Evolutionary conservation across 768 basidiomycete genomes (phyloP).

Genomic region (Pisolithus albus): DNA sequence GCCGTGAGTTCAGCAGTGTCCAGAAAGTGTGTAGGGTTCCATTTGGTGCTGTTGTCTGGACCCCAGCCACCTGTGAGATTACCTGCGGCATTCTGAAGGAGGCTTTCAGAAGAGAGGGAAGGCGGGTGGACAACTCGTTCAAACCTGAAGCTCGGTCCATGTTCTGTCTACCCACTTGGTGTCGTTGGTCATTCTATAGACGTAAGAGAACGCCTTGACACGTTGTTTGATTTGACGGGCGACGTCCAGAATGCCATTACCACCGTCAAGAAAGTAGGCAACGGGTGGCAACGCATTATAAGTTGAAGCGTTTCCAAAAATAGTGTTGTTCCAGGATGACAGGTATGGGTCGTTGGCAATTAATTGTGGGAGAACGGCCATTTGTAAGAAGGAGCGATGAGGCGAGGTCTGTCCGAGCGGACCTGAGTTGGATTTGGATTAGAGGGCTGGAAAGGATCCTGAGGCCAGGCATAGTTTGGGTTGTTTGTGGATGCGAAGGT

Average conservation of each 20-base stretch:
- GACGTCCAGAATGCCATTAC: slow-evolving; percentile 87
- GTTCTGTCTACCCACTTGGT: slow-evolving; percentile 85
- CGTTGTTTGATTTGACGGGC: slow-evolving; percentile 86
- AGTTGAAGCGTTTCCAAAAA: slow-evolving; percentile 81
- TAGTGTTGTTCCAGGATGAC: slow-evolving; percentile 81
- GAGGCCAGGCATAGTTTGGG: slow-evolving; percentile 61
- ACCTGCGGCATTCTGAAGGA: slow-evolving; percentile 59
- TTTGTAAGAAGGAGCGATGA: slow-evolving; percentile 88
- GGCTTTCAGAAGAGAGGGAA: background rate
- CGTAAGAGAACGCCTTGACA: slow-evolving; percentile 90
- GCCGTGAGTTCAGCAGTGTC: slow-evolving; percentile 86
- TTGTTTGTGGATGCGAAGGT: slow-evolving; percentile 59
- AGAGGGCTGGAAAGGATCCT: slow-evolving; percentile 66
- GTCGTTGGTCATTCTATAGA: slow-evolving; percentile 85
- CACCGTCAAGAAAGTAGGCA: slow-evolving; percentile 67
- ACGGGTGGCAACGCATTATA: slow-evolving; percentile 62
- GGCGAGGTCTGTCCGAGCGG: slow-evolving; percentile 77
- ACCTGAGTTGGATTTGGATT: slow-evolving; percentile 53
- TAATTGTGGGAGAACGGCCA: slow-evolving; percentile 72
- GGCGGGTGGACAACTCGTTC: slow-evolving; percentile 19
- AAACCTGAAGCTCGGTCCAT: slow-evolving; percentile 76
- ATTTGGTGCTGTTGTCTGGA: slow-evolving; percentile 50
- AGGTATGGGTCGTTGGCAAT: slow-evolving; percentile 85
- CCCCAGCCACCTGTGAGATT: slow-evolving; percentile 65
- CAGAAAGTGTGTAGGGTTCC: slow-evolving; percentile 91